Base-by-base conservation (phyloP, 495 filamentous ascomycete genomes). In the Annulohypoxylon moriforme region DNA sequence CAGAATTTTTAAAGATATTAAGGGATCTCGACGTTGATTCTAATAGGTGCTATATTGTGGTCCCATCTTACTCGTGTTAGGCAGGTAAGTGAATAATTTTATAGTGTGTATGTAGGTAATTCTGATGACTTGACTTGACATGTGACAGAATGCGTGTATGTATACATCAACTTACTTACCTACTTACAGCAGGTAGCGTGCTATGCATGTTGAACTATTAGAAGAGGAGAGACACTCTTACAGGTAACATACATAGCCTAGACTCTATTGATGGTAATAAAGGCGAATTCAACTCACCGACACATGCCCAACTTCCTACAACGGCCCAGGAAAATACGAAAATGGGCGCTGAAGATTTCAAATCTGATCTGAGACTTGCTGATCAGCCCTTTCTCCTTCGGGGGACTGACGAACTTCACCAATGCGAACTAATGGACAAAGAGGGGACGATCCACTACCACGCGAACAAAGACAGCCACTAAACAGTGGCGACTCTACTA, bases 361-460 rank as follows among this genome's bases (percentile, higher is more conserved):
- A 42, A 61, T 27, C 16, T 52, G 34, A 61, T 71, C 62, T 66
- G 38, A 67, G 58, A 67, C 62, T 42, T 42, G 46, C 53, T 38
- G 20, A 47, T 55, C 53, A 73, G 60, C 65, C 70, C 65, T 53
- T 67, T 14, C 64, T 61, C 64, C 60, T 61, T 61, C 60, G 49
- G 65, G 61, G 56, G 55, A 64, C 33, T 46, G 60, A 42, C 56
- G 66, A 67, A 63, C 65, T 65, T 36, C 36, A 68, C 50, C 38
- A 59, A 69, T 63, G 71, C 66, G 40, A 69, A 57, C 70, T 66
- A 69, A 62, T 29, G 47, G 57, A 44, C 49, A 59, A 50, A 44
- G 65, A 66, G 66, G 66, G 61, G 57, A n/a, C 11, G 16, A 3
- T 10, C 61, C 57, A 69, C 62, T 69, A 65, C 71, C 71, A 73